phyloP scores from a whole-genome alignment of 768 basidiomycete genomes.

The Lanmaoa rubissima region DNA sequence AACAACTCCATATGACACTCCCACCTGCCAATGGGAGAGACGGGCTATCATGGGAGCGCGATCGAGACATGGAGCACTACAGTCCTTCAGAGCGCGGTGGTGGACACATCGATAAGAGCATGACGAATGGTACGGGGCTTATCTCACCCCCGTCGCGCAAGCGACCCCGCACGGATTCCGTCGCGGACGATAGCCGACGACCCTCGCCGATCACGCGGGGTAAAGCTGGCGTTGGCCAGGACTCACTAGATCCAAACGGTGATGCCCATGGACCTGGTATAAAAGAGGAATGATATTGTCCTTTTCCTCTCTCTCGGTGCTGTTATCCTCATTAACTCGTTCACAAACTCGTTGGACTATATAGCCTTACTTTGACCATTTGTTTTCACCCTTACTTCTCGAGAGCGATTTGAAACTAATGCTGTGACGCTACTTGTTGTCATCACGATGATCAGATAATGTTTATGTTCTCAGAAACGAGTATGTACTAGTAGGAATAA shows the following conservation, averaged over 20 bases:
- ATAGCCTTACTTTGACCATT: background rate
- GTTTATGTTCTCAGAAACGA: constrained; percentile 7
- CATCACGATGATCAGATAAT: constrained; percentile 1
- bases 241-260: constrained; percentile 15
- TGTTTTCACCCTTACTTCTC: background rate
- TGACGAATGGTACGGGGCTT: constrained; percentile 17
- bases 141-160: constrained; percentile 29
- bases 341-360: background rate
- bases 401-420: constrained; percentile 8
- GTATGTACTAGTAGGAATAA: constrained; percentile 5
- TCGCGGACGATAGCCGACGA: constrained; percentile 17
- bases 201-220: constrained; percentile 19
- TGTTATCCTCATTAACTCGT: background rate
- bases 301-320: background rate
- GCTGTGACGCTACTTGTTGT: background rate
- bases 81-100: constrained; percentile 28
- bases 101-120: constrained; percentile 19
- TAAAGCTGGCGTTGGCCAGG: constrained; percentile 17
- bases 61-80: constrained; percentile 31
- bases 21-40: constrained; percentile 26
- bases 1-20: constrained; percentile 31
- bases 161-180: constrained; percentile 27
- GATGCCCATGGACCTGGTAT: constrained; percentile 18
- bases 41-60: constrained; percentile 32
- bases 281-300: constrained; percentile 28